A percentile compares a stretch with the other conserved stretches of the same genome.
These are phyloP conservation scores for Boletus speciosus DNA, from an alignment of 768 basidiomycete genomes.

Conservation along the genomic window DNA sequence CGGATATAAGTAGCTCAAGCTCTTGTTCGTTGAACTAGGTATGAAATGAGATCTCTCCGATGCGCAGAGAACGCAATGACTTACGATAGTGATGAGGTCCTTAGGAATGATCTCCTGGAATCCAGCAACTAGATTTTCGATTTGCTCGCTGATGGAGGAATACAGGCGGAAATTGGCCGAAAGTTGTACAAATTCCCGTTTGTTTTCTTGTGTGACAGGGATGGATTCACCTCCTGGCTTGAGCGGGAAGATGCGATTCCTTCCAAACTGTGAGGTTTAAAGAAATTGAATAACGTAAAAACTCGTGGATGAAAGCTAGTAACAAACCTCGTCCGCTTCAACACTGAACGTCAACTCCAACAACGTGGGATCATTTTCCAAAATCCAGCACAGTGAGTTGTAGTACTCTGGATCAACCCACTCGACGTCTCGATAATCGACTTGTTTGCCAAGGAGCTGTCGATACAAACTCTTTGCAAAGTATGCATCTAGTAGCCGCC, in stretches of 20 bases:
- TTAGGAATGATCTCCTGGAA: constrained; percentile 99
- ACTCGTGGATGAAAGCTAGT: background rate
- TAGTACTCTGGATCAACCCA: constrained; percentile 99
- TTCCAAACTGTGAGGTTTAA: constrained; percentile 66
- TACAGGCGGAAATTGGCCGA: constrained; percentile 93
- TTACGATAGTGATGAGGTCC: constrained; percentile 87
- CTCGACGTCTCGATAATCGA: constrained; percentile 95
- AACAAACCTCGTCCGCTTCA: constrained; percentile 82
- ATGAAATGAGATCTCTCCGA: constrained; percentile 4
- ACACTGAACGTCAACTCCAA: constrained; percentile 92
- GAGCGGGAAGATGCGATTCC: constrained; percentile 81
- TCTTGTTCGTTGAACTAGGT: constrained; percentile 90
- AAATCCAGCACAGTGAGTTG: constrained; percentile 96
- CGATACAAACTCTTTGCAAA: constrained; percentile 96
- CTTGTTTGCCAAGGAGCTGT: constrained; percentile 89
- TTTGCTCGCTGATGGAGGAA: constrained; percentile 94
- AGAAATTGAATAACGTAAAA: background rate
- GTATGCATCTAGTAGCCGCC: constrained; percentile 93
- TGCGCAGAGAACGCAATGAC: constrained; percentile 26
- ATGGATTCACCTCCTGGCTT: constrained; percentile 82
- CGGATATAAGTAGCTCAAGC: constrained; percentile 89
- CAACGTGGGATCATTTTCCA: constrained; percentile 89
- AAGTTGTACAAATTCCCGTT: constrained; percentile 91
- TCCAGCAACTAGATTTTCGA: constrained; percentile 82
- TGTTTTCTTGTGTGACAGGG: constrained; percentile 94